A percentile compares a stretch with the other conserved stretches of the same genome.
These are phyloP conservation scores for Epichloe sp. DNA, from an alignment of 2,329 filamentous ascomycete species.

Conservation along the genomic window DNA sequence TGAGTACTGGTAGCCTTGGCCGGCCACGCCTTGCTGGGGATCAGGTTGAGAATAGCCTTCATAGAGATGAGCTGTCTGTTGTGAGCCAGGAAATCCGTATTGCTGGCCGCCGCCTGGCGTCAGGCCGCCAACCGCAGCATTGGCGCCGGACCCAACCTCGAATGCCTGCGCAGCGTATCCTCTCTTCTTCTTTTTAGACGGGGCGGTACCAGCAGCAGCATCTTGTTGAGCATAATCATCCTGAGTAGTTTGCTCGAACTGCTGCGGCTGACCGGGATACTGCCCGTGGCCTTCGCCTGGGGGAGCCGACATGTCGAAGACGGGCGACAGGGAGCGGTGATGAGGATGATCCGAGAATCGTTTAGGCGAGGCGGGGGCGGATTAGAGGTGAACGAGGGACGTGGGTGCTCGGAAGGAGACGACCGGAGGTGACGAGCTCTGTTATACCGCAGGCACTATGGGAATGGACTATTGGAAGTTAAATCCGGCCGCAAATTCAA, in stretches of 20 bases:
- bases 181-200: constrained; percentile 75
- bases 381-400: constrained; percentile 1
- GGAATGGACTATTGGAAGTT: background rate
- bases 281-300: constrained; percentile 43
- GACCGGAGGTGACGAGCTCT: constrained; percentile 1
- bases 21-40: constrained; percentile 21
- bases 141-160: constrained; percentile 79
- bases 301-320: constrained; percentile 42
- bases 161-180: constrained; percentile 91
- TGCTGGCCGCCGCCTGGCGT: constrained; percentile 23
- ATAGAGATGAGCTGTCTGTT: constrained; percentile 33
- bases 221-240: constrained; percentile 18
- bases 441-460: constrained; percentile 6
- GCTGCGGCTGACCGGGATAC: constrained; percentile 29
- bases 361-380: constrained; percentile 3
- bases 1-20: constrained; percentile 28
- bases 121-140: constrained; percentile 47
- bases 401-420: background rate
- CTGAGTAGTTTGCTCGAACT: constrained; percentile 26
- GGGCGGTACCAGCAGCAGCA: constrained; percentile 27
- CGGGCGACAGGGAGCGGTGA: constrained; percentile 10
- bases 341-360: constrained; percentile 12
- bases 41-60: constrained; percentile 46
- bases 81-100: constrained; percentile 34
- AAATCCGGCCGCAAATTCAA: background rate